Base-by-base conservation (phyloP, 257 asterid species). In the Solanum lycopersicoides region DNA sequence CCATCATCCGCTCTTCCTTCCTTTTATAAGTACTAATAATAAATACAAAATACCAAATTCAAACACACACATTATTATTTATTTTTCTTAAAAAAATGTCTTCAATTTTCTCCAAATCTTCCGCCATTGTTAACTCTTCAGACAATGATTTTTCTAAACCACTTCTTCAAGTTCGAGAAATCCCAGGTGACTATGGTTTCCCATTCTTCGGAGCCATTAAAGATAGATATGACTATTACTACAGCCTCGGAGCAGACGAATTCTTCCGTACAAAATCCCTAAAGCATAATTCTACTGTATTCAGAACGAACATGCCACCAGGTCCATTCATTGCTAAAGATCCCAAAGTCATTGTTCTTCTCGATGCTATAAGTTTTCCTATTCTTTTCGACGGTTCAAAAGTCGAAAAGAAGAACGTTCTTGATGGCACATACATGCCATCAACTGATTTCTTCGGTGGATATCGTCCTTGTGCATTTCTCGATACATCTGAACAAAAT, bases 341-440 rank as follows among this genome's bases (percentile, higher is more conserved):
- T 25, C 69, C 96, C 0, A 91, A 80, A 50, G 96, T 92, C 7
- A 35, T 93, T 1, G 91, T 82, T 41, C 90, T 96, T 23, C 94
- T 95, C 28, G 99, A 96, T 86, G 93, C 98, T 85, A 30, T 89
- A 18, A 95, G 98, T 60, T 95, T 94, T 69, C 95, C 90, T 0
- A 77, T 93, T 14, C 97, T 96, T 69, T 94, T 96, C 90, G 99
- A 96, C 91, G 92, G 80, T 50, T 93, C 99, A 66, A 93, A 88
- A 30, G 93, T 96, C 25, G 98, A 96, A 60, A 96, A 96, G 66
- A 89, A 37, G 20, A 83, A 94, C 86, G 94, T 96, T 12, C 96
- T 96, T 4, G 98, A 96, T 87, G 99, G 99, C 63, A 95, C 98
- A 0, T 96, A 20, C 94, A 85, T 96, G 90, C 99, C 99, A 7